Evolutionary conservation across 768 basidiomycete species (phyloP), one percentile per base, ranked within the genome.

Genomic region (Coprinopsis strossmayeri): DNA sequence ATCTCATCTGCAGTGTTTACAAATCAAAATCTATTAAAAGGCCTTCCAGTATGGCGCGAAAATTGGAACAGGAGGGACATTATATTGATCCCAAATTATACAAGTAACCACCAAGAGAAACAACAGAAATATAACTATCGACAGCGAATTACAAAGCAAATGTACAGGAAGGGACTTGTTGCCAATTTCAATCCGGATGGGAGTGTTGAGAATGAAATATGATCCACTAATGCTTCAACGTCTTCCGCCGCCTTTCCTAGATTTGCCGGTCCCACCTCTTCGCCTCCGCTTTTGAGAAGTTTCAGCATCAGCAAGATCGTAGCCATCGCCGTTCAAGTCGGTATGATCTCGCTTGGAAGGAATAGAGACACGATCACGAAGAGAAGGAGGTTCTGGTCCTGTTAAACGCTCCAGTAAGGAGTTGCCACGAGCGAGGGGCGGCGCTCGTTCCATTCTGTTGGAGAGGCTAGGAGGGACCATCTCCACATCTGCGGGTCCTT

Each of bases 311-410:
- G 37, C 12, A 38, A 18, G 37, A 9, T 20, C 37, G 37, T 20
- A 38, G 7, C 10, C 10, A 7, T 38, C 37, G 7, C 5, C 40
- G 23, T 26, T 26, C 21, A 42, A 7, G 21, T 42, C 40, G 21
- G 9, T 9, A 11, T 42, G 40, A 42, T 42, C 48, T 17, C 52
- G 48, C 39, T 55, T 55, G 3, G 30, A n/a, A 26, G 46, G 46
- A 20, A 49, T 28, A n/a, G 48, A 48, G 10, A 55, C 53, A 3
- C 53, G 53, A 20, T 55, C 53, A 27, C 53, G 46, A 25, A 55
- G 39, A 18, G 53, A 48, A 13, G 34, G 50, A 23, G 45, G 30
- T 27, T 32, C 27, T 27, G 20, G 26, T 28, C 28, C 27, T 5
- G 17, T 17, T 24, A 48, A n/a, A 13, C 47, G 37, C 15, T 48